Percentiles rank a stretch among this genome's conserved stretches.
phyloP scores from a whole-genome alignment of 2,329 filamentous ascomycete species.

The Byssoonygena ceratinophila region DNA sequence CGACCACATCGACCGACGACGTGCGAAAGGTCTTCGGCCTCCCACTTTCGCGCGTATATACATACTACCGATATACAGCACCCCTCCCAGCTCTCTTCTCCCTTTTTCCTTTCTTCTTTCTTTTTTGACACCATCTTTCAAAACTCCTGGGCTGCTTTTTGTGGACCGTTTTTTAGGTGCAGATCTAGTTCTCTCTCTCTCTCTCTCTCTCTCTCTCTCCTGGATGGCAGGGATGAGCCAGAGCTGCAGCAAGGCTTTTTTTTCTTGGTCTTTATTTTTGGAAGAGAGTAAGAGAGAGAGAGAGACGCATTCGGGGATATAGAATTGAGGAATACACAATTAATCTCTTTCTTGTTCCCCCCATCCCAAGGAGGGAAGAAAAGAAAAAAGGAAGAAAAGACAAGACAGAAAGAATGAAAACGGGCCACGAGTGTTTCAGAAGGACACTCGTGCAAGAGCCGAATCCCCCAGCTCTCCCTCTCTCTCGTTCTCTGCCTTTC shows the following conservation, averaged over 20 bases:
- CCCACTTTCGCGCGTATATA: constrained; percentile 3
- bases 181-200: background rate
- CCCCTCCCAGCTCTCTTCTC: background rate
- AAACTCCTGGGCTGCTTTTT: constrained; percentile 1
- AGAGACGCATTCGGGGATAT: constrained; percentile 8
- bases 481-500: background rate
- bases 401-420: background rate
- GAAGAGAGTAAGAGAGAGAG: no score
- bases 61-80: constrained; percentile 8
- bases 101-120: background rate
- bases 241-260: no score
- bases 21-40: background rate
- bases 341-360: no score
- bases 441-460: background rate
- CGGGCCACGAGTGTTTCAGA: background rate
- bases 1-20: constrained; percentile 6
- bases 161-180: constrained; percentile 3
- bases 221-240: no score
- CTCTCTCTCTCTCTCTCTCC: no score
- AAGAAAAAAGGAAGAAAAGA: background rate
- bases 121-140: background rate
- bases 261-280: constrained; percentile 6
- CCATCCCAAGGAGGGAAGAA: no score
- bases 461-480: no score
- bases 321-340: constrained; percentile 10